Conservation (phyloP, 805 yeast genomes). For the Saturnispora galanensis region DNA sequence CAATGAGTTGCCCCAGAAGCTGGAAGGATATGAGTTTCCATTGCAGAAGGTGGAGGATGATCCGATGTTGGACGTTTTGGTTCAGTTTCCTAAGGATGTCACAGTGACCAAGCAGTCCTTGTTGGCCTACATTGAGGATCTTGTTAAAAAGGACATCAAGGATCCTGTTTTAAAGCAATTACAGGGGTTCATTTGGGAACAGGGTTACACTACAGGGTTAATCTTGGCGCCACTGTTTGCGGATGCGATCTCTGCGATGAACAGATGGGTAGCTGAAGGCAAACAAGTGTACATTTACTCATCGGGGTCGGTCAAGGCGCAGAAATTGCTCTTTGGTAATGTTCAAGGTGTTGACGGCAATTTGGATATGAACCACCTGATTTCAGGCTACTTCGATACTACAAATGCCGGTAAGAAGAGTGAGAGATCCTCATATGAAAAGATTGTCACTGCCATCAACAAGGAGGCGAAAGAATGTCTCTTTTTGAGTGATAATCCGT, state of each 20-base stretch:
- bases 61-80: constrained; percentile 27
- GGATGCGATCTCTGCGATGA: constrained; percentile 59
- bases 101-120: constrained; percentile 26
- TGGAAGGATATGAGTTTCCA: constrained; percentile 29
- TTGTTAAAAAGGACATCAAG: constrained; percentile 63
- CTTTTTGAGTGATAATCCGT: constrained; percentile 73
- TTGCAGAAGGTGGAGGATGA: constrained; percentile 13
- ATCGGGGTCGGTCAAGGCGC: constrained; percentile 85
- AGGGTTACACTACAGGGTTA: constrained; percentile 70
- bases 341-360: constrained; percentile 32
- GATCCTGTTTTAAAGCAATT: constrained; percentile 66
- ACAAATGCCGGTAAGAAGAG: constrained; percentile 70
- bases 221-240: constrained; percentile 65
- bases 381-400: constrained; percentile 76
- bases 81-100: constrained; percentile 36
- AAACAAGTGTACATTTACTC: constrained; percentile 60
- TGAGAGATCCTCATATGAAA: constrained; percentile 45
- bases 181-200: constrained; percentile 78
- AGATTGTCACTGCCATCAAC: constrained; percentile 32
- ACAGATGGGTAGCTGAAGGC: constrained; percentile 29
- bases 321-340: constrained; percentile 62
- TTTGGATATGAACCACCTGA: constrained; percentile 32
- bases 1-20: constrained; percentile 33
- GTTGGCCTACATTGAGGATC: constrained; percentile 37
- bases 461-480: constrained; percentile 30